These are phyloP conservation scores for Staphylotrichum tortipilum DNA, from an alignment of 495 filamentous ascomycete species.

Conservation along the genomic window DNA sequence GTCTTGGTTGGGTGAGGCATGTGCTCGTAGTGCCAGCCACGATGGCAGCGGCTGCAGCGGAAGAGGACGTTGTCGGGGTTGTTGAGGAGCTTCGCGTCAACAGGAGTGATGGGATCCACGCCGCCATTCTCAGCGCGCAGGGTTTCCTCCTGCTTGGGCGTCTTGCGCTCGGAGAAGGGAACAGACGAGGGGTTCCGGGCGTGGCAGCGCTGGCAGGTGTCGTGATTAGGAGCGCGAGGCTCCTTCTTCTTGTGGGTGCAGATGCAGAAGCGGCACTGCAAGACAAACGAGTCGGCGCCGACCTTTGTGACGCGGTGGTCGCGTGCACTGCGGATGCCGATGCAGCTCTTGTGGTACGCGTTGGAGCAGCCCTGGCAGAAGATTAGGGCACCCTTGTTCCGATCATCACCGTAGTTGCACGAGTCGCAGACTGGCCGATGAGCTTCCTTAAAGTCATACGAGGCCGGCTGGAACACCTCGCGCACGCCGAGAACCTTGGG, in stretches of 20 bases:
- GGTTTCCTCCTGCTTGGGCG: constrained; percentile 71
- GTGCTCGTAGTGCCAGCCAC: constrained; percentile 78
- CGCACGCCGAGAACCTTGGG: constrained; percentile 53
- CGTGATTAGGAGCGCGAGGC: constrained; percentile 54
- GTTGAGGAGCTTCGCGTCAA: constrained; percentile 59
- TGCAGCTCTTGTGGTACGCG: constrained; percentile 71
- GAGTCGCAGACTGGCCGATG: constrained; percentile 66
- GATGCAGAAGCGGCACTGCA: constrained; percentile 86
- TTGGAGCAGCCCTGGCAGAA: constrained; percentile 86
- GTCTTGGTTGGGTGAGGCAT: constrained; percentile 44
- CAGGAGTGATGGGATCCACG: constrained; percentile 60
- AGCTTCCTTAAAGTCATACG: constrained; percentile 52
- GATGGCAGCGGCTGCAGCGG: constrained; percentile 65
- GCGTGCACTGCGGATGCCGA: constrained; percentile 61
- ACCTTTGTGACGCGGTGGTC: constrained; percentile 96
- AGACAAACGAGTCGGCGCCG: constrained; percentile 61
- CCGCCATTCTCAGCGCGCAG: constrained; percentile 68
- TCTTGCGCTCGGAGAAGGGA: constrained; percentile 60
- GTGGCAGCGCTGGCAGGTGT: constrained; percentile 61
- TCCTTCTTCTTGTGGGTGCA: constrained; percentile 59
- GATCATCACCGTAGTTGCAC: constrained; percentile 51
- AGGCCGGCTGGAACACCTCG: constrained; percentile 55
- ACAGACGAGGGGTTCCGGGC: constrained; percentile 50
- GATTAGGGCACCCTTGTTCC: constrained; percentile 56
- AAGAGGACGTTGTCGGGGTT: constrained; percentile 70